Evolutionary conservation across 768 basidiomycete species (phyloP).

Genomic region (Hypholoma fasciculare): DNA sequence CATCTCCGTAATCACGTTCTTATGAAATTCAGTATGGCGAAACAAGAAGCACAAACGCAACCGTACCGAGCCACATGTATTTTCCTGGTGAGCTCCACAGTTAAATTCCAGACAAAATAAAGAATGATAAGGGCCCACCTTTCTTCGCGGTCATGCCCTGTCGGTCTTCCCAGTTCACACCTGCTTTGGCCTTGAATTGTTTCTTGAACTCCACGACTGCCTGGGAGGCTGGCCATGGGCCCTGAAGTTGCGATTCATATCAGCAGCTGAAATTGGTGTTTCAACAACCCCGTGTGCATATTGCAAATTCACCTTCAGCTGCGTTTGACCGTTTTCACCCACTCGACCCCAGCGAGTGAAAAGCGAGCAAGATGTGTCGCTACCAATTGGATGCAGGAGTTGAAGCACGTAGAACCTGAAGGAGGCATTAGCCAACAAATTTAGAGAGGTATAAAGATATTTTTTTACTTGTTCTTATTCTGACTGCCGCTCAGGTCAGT

Average conservation of each 20-base stretch:
- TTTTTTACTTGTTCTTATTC: slow-evolving; percentile 10
- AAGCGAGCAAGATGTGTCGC: background rate
- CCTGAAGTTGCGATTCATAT: background rate
- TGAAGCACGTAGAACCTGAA: slow-evolving; percentile 11
- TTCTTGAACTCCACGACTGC: slow-evolving; percentile 9
- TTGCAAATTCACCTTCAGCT: slow-evolving; percentile 4
- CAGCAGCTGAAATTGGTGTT: background rate
- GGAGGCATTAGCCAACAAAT: background rate
- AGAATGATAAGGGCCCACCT: background rate
- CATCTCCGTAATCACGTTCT: slow-evolving; percentile 11
- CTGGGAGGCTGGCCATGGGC: background rate
- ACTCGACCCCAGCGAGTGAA: slow-evolving; percentile 11
- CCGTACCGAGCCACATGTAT: slow-evolving; percentile 8
- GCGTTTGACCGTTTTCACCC: slow-evolving; percentile 6
- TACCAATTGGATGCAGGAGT: slow-evolving; percentile 5
- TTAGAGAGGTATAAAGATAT: background rate
- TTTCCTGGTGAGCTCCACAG: background rate
- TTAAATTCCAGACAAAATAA: background rate
- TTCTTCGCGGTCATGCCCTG: slow-evolving; percentile 7
- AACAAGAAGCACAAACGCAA: background rate
- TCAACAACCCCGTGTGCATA: background rate
- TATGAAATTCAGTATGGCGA: background rate
- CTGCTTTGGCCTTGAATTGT: slow-evolving; percentile 10
- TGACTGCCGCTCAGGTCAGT: slow-evolving; percentile 9
- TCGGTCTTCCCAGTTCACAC: slow-evolving; percentile 6